Percentiles rank a stretch among this genome's conserved stretches.
Conservation (phyloP, 495 filamentous ascomycete species). For the Aspergillus ostianus region DNA sequence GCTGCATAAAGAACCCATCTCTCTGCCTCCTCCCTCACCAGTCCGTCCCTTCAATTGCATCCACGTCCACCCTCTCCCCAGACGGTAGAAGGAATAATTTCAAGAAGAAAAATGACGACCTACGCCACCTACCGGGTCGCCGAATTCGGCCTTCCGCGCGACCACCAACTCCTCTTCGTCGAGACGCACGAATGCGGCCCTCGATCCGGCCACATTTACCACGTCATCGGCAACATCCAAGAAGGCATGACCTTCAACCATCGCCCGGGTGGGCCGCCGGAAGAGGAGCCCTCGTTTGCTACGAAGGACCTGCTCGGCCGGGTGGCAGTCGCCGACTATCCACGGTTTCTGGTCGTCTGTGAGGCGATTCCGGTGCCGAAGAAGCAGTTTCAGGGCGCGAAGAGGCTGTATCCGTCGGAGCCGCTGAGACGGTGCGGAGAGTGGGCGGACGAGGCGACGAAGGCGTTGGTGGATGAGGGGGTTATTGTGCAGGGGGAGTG, state of each 20-base stretch:
- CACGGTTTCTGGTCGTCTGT: constrained; percentile 12
- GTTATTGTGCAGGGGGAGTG: constrained; percentile 10
- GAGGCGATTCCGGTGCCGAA: constrained; percentile 16
- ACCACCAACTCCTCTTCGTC: constrained; percentile 25
- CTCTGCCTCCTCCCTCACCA: not conserved
- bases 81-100: not conserved
- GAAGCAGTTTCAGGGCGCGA: constrained; percentile 25
- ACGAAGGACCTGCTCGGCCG: constrained; percentile 14
- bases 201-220: constrained; percentile 18
- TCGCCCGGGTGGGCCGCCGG: constrained; percentile 11
- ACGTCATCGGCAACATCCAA: constrained; percentile 27
- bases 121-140: constrained; percentile 8
- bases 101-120: not conserved
- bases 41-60: not conserved
- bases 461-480: constrained; percentile 11
- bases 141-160: constrained; percentile 14
- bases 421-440: constrained; percentile 23
- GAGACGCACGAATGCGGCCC: constrained; percentile 20
- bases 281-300: constrained; percentile 18
- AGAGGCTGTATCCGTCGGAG: constrained; percentile 18
- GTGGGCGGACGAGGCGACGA: constrained; percentile 20
- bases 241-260: constrained; percentile 23
- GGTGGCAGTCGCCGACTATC: constrained; percentile 17
- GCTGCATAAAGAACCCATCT: not conserved
- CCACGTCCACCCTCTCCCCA: too few relatives aligned